Conservation (phyloP, 495 filamentous ascomycete species). For the Chaetomium tenue region DNA sequence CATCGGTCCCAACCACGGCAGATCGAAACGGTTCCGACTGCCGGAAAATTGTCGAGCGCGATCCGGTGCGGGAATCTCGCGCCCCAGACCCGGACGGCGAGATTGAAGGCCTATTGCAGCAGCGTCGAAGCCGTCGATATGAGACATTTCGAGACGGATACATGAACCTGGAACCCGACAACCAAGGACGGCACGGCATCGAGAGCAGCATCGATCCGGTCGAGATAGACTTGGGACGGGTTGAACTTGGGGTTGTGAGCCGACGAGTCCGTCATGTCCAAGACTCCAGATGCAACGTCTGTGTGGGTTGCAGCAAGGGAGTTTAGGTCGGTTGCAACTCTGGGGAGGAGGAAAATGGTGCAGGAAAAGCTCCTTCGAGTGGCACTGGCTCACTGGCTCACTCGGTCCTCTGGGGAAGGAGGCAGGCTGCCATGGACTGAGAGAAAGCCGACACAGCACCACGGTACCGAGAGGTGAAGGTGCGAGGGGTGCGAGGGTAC, state of each 20-base stretch:
- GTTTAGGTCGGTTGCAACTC: slow-evolving; percentile 4
- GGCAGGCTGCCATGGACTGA: not conserved
- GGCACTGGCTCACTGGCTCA: too few species aligned
- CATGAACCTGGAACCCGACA: not conserved
- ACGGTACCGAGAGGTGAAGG: slow-evolving; percentile 4
- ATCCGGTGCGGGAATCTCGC: not conserved
- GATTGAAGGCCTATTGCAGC: slow-evolving; percentile 1
- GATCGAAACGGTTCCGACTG: slow-evolving; percentile 3
- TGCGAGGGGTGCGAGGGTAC: not conserved
- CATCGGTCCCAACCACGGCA: slow-evolving; percentile 9
- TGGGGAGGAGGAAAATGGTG: not conserved
- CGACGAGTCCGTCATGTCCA: not conserved
- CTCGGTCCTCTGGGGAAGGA: too few species aligned
- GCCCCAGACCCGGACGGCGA: not conserved
- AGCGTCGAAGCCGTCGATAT: not conserved
- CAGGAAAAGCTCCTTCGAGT: slow-evolving; percentile 7
- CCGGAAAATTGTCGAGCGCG: not conserved
- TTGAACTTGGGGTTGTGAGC: too few species aligned
- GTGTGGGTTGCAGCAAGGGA: not conserved
- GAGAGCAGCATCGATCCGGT: slow-evolving; percentile 17
- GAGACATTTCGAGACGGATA: not conserved
- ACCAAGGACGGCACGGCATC: slow-evolving; percentile 6
- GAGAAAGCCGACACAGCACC: not conserved
- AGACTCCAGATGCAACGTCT: too few species aligned
- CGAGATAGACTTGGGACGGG: slow-evolving; percentile 15